Percentiles rank a stretch among this genome's conserved stretches.
These are phyloP conservation scores for Fusarium agapanthi DNA, from an alignment of 2,329 filamentous ascomycete species.

Conservation along the genomic window DNA sequence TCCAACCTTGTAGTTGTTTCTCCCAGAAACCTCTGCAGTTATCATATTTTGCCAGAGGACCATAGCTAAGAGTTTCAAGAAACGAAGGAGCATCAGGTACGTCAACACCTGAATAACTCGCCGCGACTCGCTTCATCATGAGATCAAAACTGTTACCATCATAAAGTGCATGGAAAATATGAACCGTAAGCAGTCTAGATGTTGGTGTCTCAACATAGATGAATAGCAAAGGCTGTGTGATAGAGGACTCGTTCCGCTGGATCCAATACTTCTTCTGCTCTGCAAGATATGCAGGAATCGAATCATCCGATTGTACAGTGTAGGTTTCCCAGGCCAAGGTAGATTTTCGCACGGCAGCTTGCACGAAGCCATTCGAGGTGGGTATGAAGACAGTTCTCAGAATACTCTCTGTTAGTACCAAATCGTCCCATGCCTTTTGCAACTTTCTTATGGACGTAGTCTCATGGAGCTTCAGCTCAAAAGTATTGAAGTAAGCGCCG, in stretches of 20 bases:
- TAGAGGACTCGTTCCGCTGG: constrained; percentile 52
- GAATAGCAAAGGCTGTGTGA: constrained; percentile 30
- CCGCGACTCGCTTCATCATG: constrained; percentile 66
- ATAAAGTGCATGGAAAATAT: constrained; percentile 87
- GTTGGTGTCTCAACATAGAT: constrained; percentile 57
- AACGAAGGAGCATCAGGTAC: constrained; percentile 62
- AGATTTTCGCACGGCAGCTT: constrained; percentile 67
- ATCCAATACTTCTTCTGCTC: constrained; percentile 61
- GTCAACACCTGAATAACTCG: constrained; percentile 30
- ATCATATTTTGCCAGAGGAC: constrained; percentile 66
- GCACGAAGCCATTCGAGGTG: constrained; percentile 79
- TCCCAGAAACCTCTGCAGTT: constrained; percentile 71
- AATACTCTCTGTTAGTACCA: constrained; percentile 66
- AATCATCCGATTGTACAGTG: constrained; percentile 37
- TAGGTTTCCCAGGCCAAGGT: constrained; percentile 56
- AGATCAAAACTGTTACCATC: constrained; percentile 82
- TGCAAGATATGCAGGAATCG: constrained; percentile 47
- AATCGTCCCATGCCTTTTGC: constrained; percentile 63
- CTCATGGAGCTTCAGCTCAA: constrained; percentile 65
- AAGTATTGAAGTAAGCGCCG: constrained; percentile 80
- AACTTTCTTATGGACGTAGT: constrained; percentile 59
- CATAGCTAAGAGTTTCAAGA: constrained; percentile 71
- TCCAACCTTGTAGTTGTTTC: constrained; percentile 56
- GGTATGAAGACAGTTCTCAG: constrained; percentile 77
- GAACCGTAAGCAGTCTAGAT: constrained; percentile 61